These are phyloP conservation scores for Ophiostoma tasmaniense DNA, from an alignment of 2,329 filamentous ascomycete species.

Conservation along the genomic window DNA sequence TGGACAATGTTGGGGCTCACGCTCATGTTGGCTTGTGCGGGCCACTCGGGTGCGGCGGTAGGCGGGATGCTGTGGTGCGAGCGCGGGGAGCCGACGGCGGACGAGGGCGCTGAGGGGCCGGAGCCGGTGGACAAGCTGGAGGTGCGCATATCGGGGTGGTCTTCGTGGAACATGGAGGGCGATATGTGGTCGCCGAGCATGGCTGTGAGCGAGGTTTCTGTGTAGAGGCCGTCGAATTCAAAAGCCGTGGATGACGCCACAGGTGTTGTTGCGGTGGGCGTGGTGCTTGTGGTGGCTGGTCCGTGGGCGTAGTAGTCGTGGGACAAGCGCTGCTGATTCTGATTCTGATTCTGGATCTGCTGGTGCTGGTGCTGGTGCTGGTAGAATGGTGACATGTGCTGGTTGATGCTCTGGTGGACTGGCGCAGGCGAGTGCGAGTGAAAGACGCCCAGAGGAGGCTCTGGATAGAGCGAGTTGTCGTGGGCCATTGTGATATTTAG, in stretches of 20 bases:
- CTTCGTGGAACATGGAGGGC: conserved; percentile 41
- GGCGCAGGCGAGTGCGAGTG: conserved; percentile 13
- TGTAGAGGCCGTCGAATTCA: conserved; percentile 38
- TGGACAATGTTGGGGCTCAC: conserved; percentile 57
- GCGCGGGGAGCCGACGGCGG: conserved; percentile 58
- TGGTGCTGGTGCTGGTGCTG: not conserved
- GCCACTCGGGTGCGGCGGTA: conserved; percentile 52
- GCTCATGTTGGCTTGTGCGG: conserved; percentile 44
- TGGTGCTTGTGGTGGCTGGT: not conserved
- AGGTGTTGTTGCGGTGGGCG: not conserved
- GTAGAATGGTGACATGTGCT: conserved; percentile 1
- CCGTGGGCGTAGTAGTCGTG: conserved; percentile 20
- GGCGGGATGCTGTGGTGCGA: conserved; percentile 48
- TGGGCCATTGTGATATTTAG: conserved; percentile 18
- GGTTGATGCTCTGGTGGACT: not conserved
- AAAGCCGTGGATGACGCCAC: conserved; percentile 33
- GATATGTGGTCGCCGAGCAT: conserved; percentile 40
- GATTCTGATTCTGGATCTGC: too few species aligned
- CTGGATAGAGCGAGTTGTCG: conserved; percentile 22
- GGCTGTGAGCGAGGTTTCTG: conserved; percentile 35
- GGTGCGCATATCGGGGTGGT: conserved; percentile 41
- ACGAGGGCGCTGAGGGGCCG: conserved; percentile 56
- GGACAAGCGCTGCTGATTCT: conserved; percentile 16
- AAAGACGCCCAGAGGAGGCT: conserved; percentile 20
- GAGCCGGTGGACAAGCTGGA: conserved; percentile 53